Evolutionary conservation across 2,329 filamentous ascomycete species (phyloP), one percentile per base, ranked within the genome.

Genomic region (Amphichorda felina): DNA sequence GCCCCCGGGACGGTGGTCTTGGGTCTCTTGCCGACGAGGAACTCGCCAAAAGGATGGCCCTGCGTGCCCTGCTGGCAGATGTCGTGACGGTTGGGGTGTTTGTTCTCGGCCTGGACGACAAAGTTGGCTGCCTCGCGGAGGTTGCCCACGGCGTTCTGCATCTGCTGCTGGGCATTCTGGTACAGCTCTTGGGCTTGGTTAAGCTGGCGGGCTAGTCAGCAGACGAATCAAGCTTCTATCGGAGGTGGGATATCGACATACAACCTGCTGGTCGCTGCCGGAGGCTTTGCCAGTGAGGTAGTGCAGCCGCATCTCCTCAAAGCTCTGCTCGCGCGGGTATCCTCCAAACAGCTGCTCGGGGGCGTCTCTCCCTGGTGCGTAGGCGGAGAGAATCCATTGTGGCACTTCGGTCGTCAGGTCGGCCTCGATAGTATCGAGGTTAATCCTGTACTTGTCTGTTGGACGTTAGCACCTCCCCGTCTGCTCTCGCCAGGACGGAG

Each of bases 261-360:
- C 69, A 36, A 68, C 70, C 37, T 62, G 60, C 37, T 70, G 60
- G 10, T 63, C 58, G 38, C 78, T 82, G 2, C 82, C 82, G 7
- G 69, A 50, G 8, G 73, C 69, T 28, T 67, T 62, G 2, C 73
- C 73, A 35, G 53, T 49, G 47, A 77, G 64, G 50, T 89, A 88
- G 50, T 86, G 79, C 16, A 88, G 53, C 34, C 87, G 73, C 53
- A 94, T 72, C 57, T 96, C 89, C 55, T 96, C 89, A 28, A 82
- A 81, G 49, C 86, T 94, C 54, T 87, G 81, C 55, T 96, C 89
- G 14, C 87, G 72, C 5, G 74, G 67, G 30, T 68, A 70, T 2
- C 86, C 87, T 35, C 86, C 86, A 48, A 94, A 88, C 1, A 95
- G 68, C 56, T 94, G 86, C 14, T 75, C 75, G 0, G 88, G 88